Percentiles rank a stretch among this genome's conserved stretches.
These are phyloP conservation scores for Barnettozyma vustinii DNA, from an alignment of 805 yeast species.

Conservation along the genomic window DNA sequence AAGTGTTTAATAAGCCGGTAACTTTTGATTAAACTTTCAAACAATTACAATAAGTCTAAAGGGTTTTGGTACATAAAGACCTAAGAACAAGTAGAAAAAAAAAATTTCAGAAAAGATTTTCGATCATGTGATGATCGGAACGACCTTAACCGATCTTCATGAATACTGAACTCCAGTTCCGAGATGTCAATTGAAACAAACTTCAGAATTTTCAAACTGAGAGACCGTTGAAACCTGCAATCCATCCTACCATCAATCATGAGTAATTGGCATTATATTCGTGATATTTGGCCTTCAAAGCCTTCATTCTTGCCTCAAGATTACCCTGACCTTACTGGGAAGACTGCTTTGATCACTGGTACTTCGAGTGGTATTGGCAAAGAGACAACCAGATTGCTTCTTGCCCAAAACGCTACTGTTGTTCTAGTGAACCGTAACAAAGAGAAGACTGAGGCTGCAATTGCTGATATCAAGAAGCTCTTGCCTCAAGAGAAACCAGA, in stretches of 20 bases:
- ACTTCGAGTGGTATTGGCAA: constrained; percentile 32
- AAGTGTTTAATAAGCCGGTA: neutral
- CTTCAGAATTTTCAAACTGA: too few species aligned
- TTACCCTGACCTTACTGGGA: constrained; percentile 26
- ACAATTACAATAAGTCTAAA: neutral
- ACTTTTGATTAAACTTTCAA: neutral
- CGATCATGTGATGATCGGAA: neutral
- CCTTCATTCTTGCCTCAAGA: constrained; percentile 26
- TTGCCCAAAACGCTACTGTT: constrained; percentile 30
- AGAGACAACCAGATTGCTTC: constrained; percentile 28
- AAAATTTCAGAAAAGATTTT: neutral
- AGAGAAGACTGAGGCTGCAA: constrained; percentile 27
- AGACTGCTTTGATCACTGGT: constrained; percentile 28
- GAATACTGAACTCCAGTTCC: too few species aligned
- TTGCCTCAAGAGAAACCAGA: constrained; percentile 16
- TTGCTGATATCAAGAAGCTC: constrained; percentile 24
- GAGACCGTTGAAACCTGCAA: too few species aligned
- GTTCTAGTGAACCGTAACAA: constrained; percentile 33
- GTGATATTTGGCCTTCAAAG: constrained; percentile 15
- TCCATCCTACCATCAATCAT: neutral
- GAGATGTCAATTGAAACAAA: too few species aligned
- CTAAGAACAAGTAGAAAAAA: neutral
- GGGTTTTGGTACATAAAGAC: neutral
- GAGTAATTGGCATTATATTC: constrained; percentile 1
- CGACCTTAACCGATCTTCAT: neutral